phyloP scores from a whole-genome alignment of 257 asterid genomes.

The Marsdenia floribunda region DNA sequence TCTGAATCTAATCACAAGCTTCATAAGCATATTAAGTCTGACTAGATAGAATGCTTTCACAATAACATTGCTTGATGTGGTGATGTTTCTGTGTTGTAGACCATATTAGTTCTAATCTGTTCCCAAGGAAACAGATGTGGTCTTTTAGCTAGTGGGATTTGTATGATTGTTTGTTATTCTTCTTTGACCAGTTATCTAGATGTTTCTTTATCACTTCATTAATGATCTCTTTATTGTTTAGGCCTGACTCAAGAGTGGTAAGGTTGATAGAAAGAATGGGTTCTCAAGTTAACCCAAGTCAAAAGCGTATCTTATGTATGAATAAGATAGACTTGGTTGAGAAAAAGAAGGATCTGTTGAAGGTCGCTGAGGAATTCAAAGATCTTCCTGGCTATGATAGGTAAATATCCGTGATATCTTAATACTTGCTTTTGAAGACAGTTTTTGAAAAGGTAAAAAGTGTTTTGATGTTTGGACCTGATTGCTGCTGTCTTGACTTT shows the following conservation, averaged over 20 bases:
- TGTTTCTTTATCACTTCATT: neutral
- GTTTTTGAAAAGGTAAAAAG: neutral
- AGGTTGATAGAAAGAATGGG: slow-evolving; percentile 93
- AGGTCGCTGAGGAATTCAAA: slow-evolving; percentile 66
- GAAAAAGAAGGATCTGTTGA: slow-evolving; percentile 66
- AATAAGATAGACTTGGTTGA: slow-evolving; percentile 84
- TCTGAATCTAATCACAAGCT: neutral
- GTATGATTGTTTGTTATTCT: neutral
- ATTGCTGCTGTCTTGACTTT: neutral
- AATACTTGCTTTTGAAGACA: neutral
- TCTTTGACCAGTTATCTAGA: neutral
- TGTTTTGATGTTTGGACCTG: slow-evolving; percentile 4
- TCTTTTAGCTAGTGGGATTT: neutral
- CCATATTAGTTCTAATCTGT: neutral
- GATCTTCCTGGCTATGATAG: slow-evolving; percentile 85
- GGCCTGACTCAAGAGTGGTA: slow-evolving; percentile 94
- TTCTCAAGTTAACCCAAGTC: slow-evolving; percentile 46
- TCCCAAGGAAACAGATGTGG: neutral
- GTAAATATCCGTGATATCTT: slow-evolving; percentile 29
- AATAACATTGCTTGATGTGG: neutral
- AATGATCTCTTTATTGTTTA: slow-evolving; percentile 14
- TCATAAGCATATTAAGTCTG: neutral
- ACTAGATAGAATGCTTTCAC: neutral
- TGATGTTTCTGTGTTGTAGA: neutral
- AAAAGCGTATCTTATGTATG: slow-evolving; percentile 81